Percentiles rank a stretch among this genome's conserved stretches.
Evolutionary conservation across 805 yeast genomes (phyloP).

Genomic region (Kodamaea kaohsiungensis): DNA sequence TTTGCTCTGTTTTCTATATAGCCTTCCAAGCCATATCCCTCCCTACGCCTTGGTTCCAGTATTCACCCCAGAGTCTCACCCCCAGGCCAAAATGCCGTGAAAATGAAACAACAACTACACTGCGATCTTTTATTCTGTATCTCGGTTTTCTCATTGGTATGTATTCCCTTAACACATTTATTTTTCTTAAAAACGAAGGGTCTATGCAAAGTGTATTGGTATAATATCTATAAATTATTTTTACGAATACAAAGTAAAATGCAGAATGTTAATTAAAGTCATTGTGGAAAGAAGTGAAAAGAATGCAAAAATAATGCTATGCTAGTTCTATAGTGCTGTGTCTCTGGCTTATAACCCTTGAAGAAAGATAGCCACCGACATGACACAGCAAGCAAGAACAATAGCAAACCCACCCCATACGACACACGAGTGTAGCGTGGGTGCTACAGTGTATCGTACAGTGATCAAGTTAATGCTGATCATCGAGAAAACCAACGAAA

Average conservation of each 20-base stretch:
- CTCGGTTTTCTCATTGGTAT: too few species aligned
- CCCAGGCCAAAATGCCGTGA: too few species aligned
- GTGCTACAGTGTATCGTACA: conserved; percentile 31
- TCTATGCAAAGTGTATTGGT: not conserved
- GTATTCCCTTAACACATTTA: not conserved
- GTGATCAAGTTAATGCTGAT: conserved; percentile 35
- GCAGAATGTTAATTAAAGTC: not conserved
- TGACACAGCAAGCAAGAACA: conserved; percentile 22
- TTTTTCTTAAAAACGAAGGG: not conserved
- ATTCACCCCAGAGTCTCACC: too few species aligned
- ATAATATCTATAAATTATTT: not conserved
- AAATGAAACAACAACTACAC: too few species aligned
- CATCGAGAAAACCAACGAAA: conserved; percentile 35
- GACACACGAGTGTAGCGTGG: conserved; percentile 23
- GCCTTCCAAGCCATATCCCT: too few species aligned
- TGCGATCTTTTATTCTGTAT: too few species aligned
- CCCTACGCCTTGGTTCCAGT: too few species aligned
- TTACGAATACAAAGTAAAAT: not conserved
- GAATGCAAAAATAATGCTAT: not conserved
- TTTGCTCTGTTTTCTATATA: too few species aligned
- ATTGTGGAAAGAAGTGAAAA: not conserved
- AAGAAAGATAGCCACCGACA: conserved; percentile 16
- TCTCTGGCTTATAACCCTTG: conserved; percentile 6
- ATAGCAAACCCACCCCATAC: conserved; percentile 27
- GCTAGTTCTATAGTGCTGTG: not conserved